Base-by-base conservation (phyloP, 169 alveolate genomes). In the Cryptosporidium sp. region DNA sequence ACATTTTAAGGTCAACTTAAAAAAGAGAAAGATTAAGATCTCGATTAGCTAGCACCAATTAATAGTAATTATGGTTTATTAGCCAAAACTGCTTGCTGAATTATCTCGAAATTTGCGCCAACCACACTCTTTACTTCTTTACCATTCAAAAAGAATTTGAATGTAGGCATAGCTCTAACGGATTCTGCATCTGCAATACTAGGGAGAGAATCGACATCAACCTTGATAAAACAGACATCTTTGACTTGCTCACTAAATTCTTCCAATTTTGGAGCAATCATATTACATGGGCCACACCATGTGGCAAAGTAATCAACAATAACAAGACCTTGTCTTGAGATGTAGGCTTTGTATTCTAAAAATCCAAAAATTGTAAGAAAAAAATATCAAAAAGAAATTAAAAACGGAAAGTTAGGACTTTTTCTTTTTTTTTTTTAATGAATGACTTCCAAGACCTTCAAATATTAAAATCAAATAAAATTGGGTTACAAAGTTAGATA, bases 241-340 rank as follows among this genome's bases (percentile, higher is more conserved):
- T 86, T 84, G 58, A 89, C 52, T 16, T 87, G 84, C 1, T 70
- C 85, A 62, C 85, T 89, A 53, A 84, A 72, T 52, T 92, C 92
- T 35, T 71, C 93, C 39, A 80, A 52, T 29, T 75, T 70, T 1
- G 96, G 96, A 31, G 91, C 92, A 91, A 94, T 91, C 56, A 86
- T 85, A 60, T 91, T 73, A 70, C 96, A 94, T 29, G 96, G 96
- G 2, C 93, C 94, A 73, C 96, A 94, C 96, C 96, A 94, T 31
- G 94, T 92, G 0, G 96, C 96, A 73, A 85, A 92, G 87, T 91
- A 94, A 70, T 94, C 96, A 21, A 85, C 94, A 39, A 94, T 92
- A 10, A 91, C 93, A 53, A 92, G 71, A 29, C 89, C 89, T 16
- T 75, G 75, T 45, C 48, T 60, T 31, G 69, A 21, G 35, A 80